Base-by-base conservation (phyloP, 2,329 filamentous ascomycete genomes). In the Akanthomyces lecanii region DNA sequence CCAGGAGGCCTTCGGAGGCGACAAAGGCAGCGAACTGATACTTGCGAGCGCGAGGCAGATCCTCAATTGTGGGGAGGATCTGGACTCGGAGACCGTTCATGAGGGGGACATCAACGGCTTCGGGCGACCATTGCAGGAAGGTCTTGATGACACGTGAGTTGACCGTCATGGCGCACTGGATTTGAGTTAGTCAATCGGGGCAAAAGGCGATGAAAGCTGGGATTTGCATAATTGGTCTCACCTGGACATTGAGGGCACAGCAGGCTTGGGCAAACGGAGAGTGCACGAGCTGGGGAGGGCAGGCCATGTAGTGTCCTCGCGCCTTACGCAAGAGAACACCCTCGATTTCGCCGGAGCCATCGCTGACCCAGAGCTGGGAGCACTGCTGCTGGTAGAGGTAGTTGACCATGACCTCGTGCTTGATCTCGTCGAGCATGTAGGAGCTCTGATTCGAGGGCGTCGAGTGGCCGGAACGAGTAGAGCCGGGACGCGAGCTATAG, bases 21-120 rank as follows among this genome's bases (percentile, higher is more conserved):
- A 94, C 82, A 71, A 94, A 93, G 8, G 91, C 90, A 14, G 90
- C 90, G 67, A 89, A 92, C 71, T 94, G 90, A 72, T 91, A 85
- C 73, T 91, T 93, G 64, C 90, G 82, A 5, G 89, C 89, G 47
- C 85, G 81, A 0, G 86, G 81, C 4, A 92, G 80, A 70, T 92
- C 89, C 18, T 88, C 84, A 52, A 92, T 82, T 0, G 85, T 89
- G 0, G 89, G 88, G 11, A 92, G 75, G 64, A 93, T 89, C 74
- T 92, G 90, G 18, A 92, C 85, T 44, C 88, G 83, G n/a, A 92
- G 82, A 23, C 89, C 89, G 72, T 92, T 91, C 77, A 86, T 86
- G 59, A 93, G 76, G 0, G 90, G 90, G 12, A 93, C 89, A 68
- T 92, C 89, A 23, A 89, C 82, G 2, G 89, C 89, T 63, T 89